Base-by-base conservation (phyloP, 2,329 filamentous ascomycete genomes). In the Fusarium circinatum region DNA sequence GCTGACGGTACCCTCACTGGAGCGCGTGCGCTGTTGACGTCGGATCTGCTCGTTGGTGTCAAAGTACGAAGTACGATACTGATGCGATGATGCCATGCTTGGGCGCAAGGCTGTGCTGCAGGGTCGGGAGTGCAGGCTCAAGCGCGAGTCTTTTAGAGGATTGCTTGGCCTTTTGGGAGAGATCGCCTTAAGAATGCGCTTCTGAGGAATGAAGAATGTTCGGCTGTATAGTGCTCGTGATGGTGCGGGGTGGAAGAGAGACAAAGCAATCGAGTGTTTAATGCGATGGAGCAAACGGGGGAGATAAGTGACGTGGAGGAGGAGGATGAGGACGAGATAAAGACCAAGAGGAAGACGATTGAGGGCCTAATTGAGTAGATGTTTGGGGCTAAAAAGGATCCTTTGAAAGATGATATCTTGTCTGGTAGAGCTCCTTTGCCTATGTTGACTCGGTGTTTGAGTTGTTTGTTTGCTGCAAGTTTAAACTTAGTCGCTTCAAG, bases 1-100 rank as follows among this genome's bases (percentile, higher is more conserved):
- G 88, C 93, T 96, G 82, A 95, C 92, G 73, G 94, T 97, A 81
- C 94, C 94, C 84, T 97, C 94, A 86, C 94, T 98, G 75, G 93
- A 92, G 81, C 94, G 88, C 71, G 86, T 87, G 80, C 88, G 87
- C 75, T 87, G 85, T 77, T 86, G 84, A 78, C 84, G 84, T 76
- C 84, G 84, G 71, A 82, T 73, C 79, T 82, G 74, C 75, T 81
- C 79, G 81, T 80, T 72, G 78, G 77, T 76, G 80, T 80, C 79
- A 83, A 88, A 86, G 80, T 89, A 84, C 56, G 88, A 89, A 80
- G 84, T 87, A 83, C 87, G 87, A 75, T 87, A 86, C 75, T 88
- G 86, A 73, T 85, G 82, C 73, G 86, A 86, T 79, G 87, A 86
- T 80, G 88, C 84, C 88, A 89, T 89, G 78, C 71, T 80, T 74